Percentiles rank a stretch among this genome's conserved stretches.
Evolutionary conservation across 768 basidiomycete genomes (phyloP).

Genomic region (Calocybe cyanea): DNA sequence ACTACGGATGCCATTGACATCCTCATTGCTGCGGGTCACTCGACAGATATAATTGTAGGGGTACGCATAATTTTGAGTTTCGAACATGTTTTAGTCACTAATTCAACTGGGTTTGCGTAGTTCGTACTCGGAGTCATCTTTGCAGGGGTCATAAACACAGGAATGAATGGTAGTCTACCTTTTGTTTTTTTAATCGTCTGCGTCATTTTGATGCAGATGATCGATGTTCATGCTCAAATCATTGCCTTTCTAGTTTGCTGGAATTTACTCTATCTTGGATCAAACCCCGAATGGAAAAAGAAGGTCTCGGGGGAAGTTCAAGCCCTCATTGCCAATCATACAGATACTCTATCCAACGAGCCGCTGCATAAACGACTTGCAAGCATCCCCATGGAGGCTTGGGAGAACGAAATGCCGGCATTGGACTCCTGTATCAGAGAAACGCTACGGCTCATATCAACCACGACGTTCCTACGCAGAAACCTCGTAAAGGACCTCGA

Average conservation of each 20-base stretch:
- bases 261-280: slow-evolving; percentile 29
- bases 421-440: slow-evolving; percentile 36
- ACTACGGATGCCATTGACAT: slow-evolving; percentile 20
- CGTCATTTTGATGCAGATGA: background rate
- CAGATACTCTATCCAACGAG: slow-evolving; percentile 20
- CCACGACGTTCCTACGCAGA: slow-evolving; percentile 28
- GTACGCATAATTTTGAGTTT: slow-evolving; percentile 9
- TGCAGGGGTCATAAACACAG: slow-evolving; percentile 33
- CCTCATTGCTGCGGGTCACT: slow-evolving; percentile 16
- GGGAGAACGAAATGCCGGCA: slow-evolving; percentile 37
- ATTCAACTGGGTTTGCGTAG: slow-evolving; percentile 9
- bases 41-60: slow-evolving; percentile 21
- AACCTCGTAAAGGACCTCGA: slow-evolving; percentile 28
- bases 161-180: slow-evolving; percentile 25
- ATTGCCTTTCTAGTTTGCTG: slow-evolving; percentile 28
- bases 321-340: slow-evolving; percentile 25
- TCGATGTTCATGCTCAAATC: background rate
- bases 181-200: background rate
- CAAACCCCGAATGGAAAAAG: slow-evolving; percentile 31
- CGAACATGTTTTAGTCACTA: background rate
- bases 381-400: slow-evolving; percentile 29
- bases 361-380: slow-evolving; percentile 31
- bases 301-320: slow-evolving; percentile 27
- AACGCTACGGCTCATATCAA: slow-evolving; percentile 30
- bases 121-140: slow-evolving; percentile 31